Evolutionary conservation across 192 early-diverging fungal genomes (phyloP), one percentile per base, ranked within the genome.

Genomic region (Entrophospora sp.): DNA sequence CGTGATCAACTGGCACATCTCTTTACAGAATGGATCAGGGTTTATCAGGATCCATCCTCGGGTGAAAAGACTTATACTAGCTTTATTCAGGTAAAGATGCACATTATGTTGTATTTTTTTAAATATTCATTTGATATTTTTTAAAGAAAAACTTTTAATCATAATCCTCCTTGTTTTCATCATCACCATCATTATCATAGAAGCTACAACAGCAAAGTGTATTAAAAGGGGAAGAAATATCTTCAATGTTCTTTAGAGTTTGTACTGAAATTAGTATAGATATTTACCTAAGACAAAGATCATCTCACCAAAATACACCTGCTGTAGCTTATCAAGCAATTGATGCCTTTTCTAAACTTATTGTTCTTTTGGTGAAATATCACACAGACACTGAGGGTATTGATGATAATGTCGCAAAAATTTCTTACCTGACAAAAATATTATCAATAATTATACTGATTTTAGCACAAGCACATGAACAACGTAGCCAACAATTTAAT

Each of bases 281-380:
- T 20, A 79, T 81, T 57, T 91, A 86, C 31, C 75, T 85, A 58
- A 87, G 89, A 73, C 65, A 78, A 72, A 80, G 81, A 57, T 58
- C 75, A 24, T 55, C 66, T 1, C 74, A 75, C 58, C 80, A 79
- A n/a, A 34, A 73, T 18, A 60, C 69, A 28, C 77, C 80, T 12
- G 67, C 73, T 6, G 68, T 77, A 0, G 77, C 83, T 5, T 93
- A 89, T 75, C 87, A 91, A 57, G 89, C 91, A 2, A 87, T 96
- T 2, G 95, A 99, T 71, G 95, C 97, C 5, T 91, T 96, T 63
- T 89, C 93, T 1, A 87, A 88, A 44, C 73, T 99, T 25, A 85
- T 94, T 16, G 86, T 97, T 5, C 79, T 88, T 13, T 70, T 96
- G 35, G 81, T 91, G 44, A 88, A 91, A 53, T 83, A 89, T 61